Evolutionary conservation across 805 yeast genomes (phyloP).

Genomic region (Myxozyma neotropica): DNA sequence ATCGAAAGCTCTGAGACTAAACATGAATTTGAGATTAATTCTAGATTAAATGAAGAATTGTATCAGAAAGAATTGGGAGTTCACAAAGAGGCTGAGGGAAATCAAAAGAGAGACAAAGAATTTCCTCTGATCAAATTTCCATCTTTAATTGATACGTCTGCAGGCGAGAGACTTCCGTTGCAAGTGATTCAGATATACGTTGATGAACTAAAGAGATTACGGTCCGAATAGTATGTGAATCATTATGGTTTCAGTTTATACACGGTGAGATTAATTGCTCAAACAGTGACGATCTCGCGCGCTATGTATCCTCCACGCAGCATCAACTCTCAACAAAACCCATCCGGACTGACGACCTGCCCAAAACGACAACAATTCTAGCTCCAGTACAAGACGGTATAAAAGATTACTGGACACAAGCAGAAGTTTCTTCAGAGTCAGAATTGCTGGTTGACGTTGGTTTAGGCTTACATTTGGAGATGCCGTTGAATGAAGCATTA

Average conservation of each 20-base stretch:
- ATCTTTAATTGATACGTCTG: neutral
- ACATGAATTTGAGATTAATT: neutral
- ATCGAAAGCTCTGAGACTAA: neutral
- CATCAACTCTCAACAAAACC: neutral
- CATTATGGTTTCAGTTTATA: neutral
- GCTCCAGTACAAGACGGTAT: constrained; percentile 21
- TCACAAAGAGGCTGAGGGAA: neutral
- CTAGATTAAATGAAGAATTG: too few species aligned
- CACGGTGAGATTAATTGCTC: neutral
- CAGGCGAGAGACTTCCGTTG: neutral
- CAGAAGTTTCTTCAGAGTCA: constrained; percentile 6
- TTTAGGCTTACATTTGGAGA: constrained; percentile 16
- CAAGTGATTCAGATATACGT: neutral
- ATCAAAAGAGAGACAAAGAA: neutral
- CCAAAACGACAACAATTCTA: neutral
- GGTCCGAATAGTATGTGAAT: constrained; percentile 16
- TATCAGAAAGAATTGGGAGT: neutral
- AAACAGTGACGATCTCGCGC: constrained; percentile 11
- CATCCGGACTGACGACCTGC: neutral
- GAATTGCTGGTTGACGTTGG: constrained; percentile 22
- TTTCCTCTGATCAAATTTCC: neutral
- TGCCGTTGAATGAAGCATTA: constrained; percentile 16
- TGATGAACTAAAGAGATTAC: constrained; percentile 6
- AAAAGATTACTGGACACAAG: constrained; percentile 20
- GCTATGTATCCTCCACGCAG: neutral